Conservation (phyloP, 495 filamentous ascomycete genomes). For the Penicillium robsamsonii region DNA sequence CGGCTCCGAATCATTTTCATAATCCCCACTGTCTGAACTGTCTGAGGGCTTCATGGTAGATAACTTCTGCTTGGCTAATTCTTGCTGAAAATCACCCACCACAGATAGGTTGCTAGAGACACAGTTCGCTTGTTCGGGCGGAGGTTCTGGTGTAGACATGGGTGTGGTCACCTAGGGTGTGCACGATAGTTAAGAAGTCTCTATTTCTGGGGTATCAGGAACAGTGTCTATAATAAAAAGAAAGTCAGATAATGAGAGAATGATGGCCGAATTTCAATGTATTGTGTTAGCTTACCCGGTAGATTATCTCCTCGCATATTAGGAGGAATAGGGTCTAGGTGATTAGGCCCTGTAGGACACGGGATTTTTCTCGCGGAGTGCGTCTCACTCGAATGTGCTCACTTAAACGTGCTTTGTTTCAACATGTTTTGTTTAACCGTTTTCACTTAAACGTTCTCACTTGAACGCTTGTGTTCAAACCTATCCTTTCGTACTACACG, state of each 20-base stretch:
- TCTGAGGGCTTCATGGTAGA: slow-evolving; percentile 2
- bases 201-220: slow-evolving; percentile 7
- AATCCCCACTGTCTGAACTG: slow-evolving; percentile 1
- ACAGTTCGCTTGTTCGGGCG: slow-evolving; percentile 10
- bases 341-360: background rate
- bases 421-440: too few species aligned
- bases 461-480: too few species aligned
- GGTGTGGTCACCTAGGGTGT: slow-evolving; percentile 4
- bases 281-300: slow-evolving; percentile 10
- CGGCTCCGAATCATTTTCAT: slow-evolving; percentile 10
- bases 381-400: too few species aligned
- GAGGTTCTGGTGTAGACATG: background rate
- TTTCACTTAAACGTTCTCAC: too few species aligned
- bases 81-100: slow-evolving; percentile 9
- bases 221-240: slow-evolving; percentile 8
- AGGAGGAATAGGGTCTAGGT: slow-evolving; percentile 7
- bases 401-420: too few species aligned
- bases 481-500: too few species aligned
- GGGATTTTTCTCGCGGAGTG: background rate
- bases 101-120: slow-evolving; percentile 10
- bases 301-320: slow-evolving; percentile 9
- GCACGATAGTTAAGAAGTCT: slow-evolving; percentile 8
- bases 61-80: slow-evolving; percentile 12
- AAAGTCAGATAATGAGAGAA: slow-evolving; percentile 13
- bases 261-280: slow-evolving; percentile 10